A percentile compares a stretch with the other conserved stretches of the same genome.
These are phyloP conservation scores for Fusarium foetens DNA, from an alignment of 2,329 filamentous ascomycete genomes.

Conservation along the genomic window DNA sequence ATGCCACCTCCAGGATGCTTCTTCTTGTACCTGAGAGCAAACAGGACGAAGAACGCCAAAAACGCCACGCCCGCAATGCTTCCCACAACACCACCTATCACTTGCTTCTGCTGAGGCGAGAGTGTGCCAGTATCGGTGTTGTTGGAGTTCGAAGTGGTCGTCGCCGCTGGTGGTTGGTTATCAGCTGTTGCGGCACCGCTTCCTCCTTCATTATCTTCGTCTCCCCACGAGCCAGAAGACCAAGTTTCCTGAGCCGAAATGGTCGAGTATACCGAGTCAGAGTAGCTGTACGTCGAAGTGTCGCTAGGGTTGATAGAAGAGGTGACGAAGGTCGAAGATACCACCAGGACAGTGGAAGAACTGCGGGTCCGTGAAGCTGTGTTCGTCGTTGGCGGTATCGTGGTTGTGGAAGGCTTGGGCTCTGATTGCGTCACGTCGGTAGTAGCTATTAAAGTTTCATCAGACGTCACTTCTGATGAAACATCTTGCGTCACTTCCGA, in stretches of 20 bases:
- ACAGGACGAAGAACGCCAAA: constrained; percentile 63
- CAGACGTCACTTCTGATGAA: constrained; percentile 24
- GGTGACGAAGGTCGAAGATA: constrained; percentile 32
- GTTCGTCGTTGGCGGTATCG: constrained; percentile 21
- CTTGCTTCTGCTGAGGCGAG: constrained; percentile 49
- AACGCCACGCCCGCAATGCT: constrained; percentile 68
- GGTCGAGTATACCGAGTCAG: constrained; percentile 40
- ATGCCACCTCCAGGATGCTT: constrained; percentile 57
- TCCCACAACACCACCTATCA: constrained; percentile 68
- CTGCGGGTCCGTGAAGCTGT: constrained; percentile 21
- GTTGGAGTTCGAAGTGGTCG: constrained; percentile 33
- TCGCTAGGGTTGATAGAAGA: constrained; percentile 28
- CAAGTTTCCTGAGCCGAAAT: constrained; percentile 41
- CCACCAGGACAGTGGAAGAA: constrained; percentile 35
- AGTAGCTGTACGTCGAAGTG: constrained; percentile 30
- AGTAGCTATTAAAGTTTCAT: constrained; percentile 21
- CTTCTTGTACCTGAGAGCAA: constrained; percentile 67
- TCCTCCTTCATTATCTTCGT: constrained; percentile 23
- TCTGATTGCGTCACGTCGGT: constrained; percentile 20
- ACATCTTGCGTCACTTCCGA: constrained; percentile 24
- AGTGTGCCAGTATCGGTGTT: constrained; percentile 39
- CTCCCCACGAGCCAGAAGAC: constrained; percentile 36
- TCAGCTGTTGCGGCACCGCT: constrained; percentile 31
- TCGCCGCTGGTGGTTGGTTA: constrained; percentile 37
- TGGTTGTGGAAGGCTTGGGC: constrained; percentile 14